Evolutionary conservation across 371 early-diverging fungal species (phyloP), one percentile per base, ranked within the genome.

Genomic region (Rhizopus arrhizus): DNA sequence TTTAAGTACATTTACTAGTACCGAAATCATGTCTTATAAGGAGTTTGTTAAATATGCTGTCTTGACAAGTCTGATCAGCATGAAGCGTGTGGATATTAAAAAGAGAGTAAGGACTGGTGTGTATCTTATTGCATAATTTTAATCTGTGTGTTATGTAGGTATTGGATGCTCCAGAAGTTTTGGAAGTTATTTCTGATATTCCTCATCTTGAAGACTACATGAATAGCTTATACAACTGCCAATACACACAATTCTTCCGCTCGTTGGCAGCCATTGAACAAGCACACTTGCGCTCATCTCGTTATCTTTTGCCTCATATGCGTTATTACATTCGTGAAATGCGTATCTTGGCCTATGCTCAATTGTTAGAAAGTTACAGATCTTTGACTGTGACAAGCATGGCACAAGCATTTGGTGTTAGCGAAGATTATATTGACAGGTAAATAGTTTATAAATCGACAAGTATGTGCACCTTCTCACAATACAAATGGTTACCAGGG

Each of bases 341-440:
- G 98, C 92, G 97, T 65, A 95, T 99, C 55, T 87, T 91, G 41
- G 95, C 91, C 41, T 99, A 99, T 78, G 90, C 93, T 15, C 99
- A 99, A 77, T 79, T 99, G 36, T 83, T 99, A 38, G 95, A 99
- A 66, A 97, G 97, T 35, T 99, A 99, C 75, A 85, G 96, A 66
- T 92, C 92, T 48, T 80, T 99, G 48, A 94, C 96, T 8, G 85
- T 99, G 62, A 90, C 91, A 62, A 93, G 92, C 56, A 96, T 99
- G 97, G 99, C 99, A 31, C 85, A 89, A 49, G 84, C 94, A 33
- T 99, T 99, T 85, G 98, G 98, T 45, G 97, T 99, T 52, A 86
- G 89, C 7, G 90, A 93, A 68, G 95, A 93, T 43, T 99, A 90
- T 61, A 95, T 98, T 64, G 99, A 99, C 79, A 78, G 75, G 95